Evolutionary conservation across 2,329 filamentous ascomycete species (phyloP).

Genomic region (Xylaria sp.): DNA sequence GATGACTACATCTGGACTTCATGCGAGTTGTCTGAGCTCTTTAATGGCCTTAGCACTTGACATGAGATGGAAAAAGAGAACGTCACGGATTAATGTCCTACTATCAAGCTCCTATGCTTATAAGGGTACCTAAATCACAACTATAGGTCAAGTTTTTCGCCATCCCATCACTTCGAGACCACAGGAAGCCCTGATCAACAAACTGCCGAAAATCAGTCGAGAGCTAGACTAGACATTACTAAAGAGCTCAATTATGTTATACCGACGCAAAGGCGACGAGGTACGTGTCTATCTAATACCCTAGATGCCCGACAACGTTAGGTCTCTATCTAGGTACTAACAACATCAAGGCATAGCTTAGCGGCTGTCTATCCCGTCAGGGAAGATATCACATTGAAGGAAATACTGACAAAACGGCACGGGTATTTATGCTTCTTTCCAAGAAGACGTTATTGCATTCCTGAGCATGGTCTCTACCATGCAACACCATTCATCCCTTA

Average conservation of each 20-base stretch:
- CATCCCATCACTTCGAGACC: background rate
- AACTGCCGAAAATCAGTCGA: background rate
- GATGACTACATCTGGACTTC: background rate
- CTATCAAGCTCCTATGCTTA: background rate
- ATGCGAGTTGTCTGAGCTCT: background rate
- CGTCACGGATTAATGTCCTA: background rate
- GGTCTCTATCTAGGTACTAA: too few species aligned
- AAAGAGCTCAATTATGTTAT: too few species aligned
- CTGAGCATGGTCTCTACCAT: too few species aligned
- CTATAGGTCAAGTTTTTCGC: background rate
- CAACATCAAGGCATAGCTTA: too few species aligned
- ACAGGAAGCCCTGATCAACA: background rate
- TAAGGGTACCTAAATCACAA: background rate
- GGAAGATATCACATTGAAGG: too few species aligned
- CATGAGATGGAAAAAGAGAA: background rate
- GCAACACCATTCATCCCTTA: background rate
- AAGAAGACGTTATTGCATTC: too few species aligned
- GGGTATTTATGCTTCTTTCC: too few species aligned
- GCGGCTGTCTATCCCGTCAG: too few species aligned
- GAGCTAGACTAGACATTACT: background rate
- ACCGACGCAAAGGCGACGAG: too few species aligned
- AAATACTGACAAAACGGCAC: too few species aligned
- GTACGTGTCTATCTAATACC: too few species aligned
- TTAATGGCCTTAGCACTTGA: background rate
- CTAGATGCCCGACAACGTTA: too few species aligned